These are phyloP conservation scores for Claviceps maximensis DNA, from an alignment of 2,329 filamentous ascomycete genomes.

Conservation along the genomic window DNA sequence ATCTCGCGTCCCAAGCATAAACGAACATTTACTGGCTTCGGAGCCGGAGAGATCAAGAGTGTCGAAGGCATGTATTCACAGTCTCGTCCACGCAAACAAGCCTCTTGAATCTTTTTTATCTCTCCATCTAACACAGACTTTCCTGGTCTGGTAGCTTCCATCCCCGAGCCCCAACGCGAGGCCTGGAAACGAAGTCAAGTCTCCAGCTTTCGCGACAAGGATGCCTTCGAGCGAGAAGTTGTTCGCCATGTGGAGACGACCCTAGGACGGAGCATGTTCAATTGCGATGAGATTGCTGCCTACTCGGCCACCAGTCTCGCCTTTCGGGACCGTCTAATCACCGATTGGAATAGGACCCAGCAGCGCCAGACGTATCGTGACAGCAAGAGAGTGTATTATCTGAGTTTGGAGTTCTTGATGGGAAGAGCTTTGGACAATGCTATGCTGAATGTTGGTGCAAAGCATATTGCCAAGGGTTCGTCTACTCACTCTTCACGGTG, in stretches of 20 bases:
- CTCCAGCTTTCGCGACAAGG: constrained; percentile 60
- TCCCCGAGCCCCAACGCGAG: constrained; percentile 77
- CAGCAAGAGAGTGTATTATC: constrained; percentile 90
- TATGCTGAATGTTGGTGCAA: constrained; percentile 89
- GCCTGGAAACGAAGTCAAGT: constrained; percentile 57
- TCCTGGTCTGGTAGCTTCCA: constrained; percentile 46
- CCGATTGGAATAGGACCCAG: constrained; percentile 97
- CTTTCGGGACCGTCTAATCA: constrained; percentile 82
- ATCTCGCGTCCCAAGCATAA: constrained; percentile 87
- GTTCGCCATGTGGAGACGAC: constrained; percentile 95
- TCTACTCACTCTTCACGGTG: not conserved
- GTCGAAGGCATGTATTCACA: constrained; percentile 52
- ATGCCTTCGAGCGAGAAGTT: constrained; percentile 76
- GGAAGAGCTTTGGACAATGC: constrained; percentile 93
- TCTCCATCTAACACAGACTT: not conserved
- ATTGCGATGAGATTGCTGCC: constrained; percentile 89
- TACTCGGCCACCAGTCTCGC: constrained; percentile 86
- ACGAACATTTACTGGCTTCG: constrained; percentile 91
- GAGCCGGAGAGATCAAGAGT: constrained; percentile 78
- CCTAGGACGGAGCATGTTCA: constrained; percentile 89
- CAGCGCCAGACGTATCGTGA: constrained; percentile 87
- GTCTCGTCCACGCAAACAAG: not conserved
- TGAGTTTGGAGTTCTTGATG: constrained; percentile 97
- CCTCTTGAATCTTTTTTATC: too few relatives aligned
- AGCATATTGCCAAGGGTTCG: constrained; percentile 68